These are phyloP conservation scores for Hymenochaete sp. DNA, from an alignment of 1,284 basidiomycete genomes.

Conservation along the genomic window DNA sequence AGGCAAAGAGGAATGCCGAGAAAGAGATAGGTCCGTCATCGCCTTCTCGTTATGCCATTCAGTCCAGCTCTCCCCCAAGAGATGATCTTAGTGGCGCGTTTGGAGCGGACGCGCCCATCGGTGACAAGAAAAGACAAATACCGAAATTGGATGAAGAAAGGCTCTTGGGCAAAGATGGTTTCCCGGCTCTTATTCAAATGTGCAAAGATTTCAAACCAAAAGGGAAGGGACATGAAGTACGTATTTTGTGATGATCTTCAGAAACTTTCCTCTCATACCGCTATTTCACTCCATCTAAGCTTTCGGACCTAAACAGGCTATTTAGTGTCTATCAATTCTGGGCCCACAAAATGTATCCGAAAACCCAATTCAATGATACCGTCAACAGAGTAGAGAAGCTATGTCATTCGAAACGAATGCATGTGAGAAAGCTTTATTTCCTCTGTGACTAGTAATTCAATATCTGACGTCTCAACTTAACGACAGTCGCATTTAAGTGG, in stretches of 20 bases:
- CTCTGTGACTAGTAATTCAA: conserved; percentile 2
- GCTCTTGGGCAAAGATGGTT: conserved; percentile 63
- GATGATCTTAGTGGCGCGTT: conserved; percentile 25
- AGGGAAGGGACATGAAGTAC: conserved; percentile 86
- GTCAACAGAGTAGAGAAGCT: conserved; percentile 76
- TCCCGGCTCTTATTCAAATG: conserved; percentile 67
- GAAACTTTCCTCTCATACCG: conserved; percentile 2
- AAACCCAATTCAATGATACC: conserved; percentile 77
- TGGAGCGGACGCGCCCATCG: conserved; percentile 24
- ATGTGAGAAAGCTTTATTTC: conserved; percentile 40
- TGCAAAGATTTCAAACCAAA: conserved; percentile 68
- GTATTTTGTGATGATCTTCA: conserved; percentile 19
- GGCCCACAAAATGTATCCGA: conserved; percentile 86
- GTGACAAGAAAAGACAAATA: conserved; percentile 39
- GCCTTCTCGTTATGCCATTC: conserved; percentile 37
- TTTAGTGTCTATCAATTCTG: conserved; percentile 85
- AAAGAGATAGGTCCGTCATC: conserved; percentile 20
- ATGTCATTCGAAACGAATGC: conserved; percentile 76
- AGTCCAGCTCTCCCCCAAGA: conserved; percentile 40
- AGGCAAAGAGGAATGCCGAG: conserved; percentile 42
- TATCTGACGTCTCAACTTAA: conserved; percentile 1
- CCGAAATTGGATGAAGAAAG: conserved; percentile 65
- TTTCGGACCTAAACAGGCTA: conserved; percentile 66
- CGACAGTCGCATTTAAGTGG: conserved; percentile 55
- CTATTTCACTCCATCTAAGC: conserved; percentile 34